Evolutionary conservation across 2,329 filamentous ascomycete species (phyloP), one percentile per base, ranked within the genome.

Genomic region (Calonectria henricotiae): DNA sequence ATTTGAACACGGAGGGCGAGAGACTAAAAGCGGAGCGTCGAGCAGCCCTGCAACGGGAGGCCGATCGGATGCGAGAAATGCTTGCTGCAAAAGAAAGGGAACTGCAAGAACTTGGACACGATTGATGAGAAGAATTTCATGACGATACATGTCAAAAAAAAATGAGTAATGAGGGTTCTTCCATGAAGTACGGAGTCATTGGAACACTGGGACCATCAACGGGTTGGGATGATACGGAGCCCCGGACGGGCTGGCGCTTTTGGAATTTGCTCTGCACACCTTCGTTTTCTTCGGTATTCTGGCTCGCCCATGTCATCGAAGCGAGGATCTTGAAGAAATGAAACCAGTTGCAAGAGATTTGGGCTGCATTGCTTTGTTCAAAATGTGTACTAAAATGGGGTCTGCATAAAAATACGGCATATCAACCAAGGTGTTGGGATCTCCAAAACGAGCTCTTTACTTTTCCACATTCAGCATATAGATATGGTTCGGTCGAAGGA

Each of bases 21-120:
- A 84, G 84, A 15, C 78, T 85, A 8, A 91, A 89, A 75, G 86
- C 88, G 4, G 91, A 93, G 73, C 87, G 90, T 66, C 87, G 92
- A 60, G 89, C 89, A 9, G 88, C 90, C 58, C 83, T 97, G 60
- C 88, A 92, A 79, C 86, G 90, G 27, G 94, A 97, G 80, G 91
- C 93, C 0, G 93, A 95, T 77, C 86, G 87, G 63, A 96, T 96
- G 90, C 88, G 93, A 43, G 89, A 92, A 79, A 85, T 92, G 80
- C 85, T 95, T 35, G 87, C 90, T 11, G 91, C 89, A 13, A 95
- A 95, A 78, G 93, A 95, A 81, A 86, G 90, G 55, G 93, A 95
- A 77, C 83, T 95, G 20, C 80, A 81, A 75, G 82, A 82, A 60
- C 73, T 83, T 60, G 79, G 79, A 61, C 75, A 73, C 27, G 73